Evolutionary conservation across 1,139 yeast species (phyloP), one percentile per base, ranked within the genome.

Genomic region (Suhomyces wounanorum): DNA sequence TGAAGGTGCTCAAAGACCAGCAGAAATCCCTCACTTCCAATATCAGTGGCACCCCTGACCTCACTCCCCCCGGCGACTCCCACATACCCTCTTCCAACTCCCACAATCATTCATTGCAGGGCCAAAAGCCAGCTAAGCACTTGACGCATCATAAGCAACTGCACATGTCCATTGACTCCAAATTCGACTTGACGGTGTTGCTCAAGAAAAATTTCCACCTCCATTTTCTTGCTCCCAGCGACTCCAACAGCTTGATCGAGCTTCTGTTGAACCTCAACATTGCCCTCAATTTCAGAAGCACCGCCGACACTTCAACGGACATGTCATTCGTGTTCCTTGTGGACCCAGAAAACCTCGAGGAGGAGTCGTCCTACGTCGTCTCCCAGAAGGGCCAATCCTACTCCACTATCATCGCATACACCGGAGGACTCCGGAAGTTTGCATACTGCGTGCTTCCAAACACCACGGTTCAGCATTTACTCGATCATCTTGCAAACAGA

Each of bases 381-480:
- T 59, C 74, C 1, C 70, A 72, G 44, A 55, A 59, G 21, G 61
- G 61, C 43, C 63, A 61, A 43, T 48, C 62, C 0, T 47, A 53
- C 23, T 73, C 78, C 1, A 58, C 70, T 16, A 55, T 77, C 3
- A 61, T 77, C 10, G 70, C 74, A 18, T 66, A 68, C 47, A 69
- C 74, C 16, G 81, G 80, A 3, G 81, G 81, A 1, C 64, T 77
- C 31, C 64, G 81, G 43, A 73, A 71, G 54, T 71, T 67, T 57
- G 62, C 77, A 6, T 74, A 76, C 55, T 75, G 80, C 50, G 60
- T 67, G 18, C 60, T 76, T 25, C 72, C 79, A n/a, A 75, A 73
- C 54, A 51, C 62, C 6, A 59, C 70, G 21, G 63, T 69, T 9
- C 65, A 70, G 47, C 41, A 49, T 14, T 47, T 62, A 13, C 45